Evolutionary conservation across 2,329 filamentous ascomycete genomes (phyloP).

Genomic region (Fusarium penzigii): DNA sequence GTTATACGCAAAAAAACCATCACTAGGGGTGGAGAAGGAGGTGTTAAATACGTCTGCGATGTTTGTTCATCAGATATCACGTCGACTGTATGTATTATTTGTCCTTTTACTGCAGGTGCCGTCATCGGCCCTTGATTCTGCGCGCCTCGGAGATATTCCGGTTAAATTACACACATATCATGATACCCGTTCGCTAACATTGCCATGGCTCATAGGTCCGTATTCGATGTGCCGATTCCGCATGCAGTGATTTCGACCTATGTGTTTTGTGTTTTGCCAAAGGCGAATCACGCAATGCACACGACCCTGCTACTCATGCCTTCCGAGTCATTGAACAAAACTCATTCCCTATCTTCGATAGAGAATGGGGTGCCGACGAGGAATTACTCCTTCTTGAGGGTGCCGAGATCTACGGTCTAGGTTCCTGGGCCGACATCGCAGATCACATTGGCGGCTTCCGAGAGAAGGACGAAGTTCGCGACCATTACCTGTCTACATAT

Average conservation of each 20-base stretch:
- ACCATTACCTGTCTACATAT: slow-evolving; percentile 90
- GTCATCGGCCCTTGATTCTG: slow-evolving; percentile 6
- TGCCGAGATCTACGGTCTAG: slow-evolving; percentile 92
- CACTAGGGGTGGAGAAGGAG: slow-evolving; percentile 79
- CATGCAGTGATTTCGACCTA: slow-evolving; percentile 92
- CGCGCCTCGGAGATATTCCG: slow-evolving; percentile 27
- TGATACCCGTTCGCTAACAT: slow-evolving; percentile 23
- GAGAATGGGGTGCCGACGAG: slow-evolving; percentile 96
- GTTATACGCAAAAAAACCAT: slow-evolving; percentile 96
- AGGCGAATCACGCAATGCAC: slow-evolving; percentile 76
- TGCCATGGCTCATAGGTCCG: slow-evolving; percentile 65
- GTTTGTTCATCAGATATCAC: slow-evolving; percentile 96
- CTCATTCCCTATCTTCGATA: slow-evolving; percentile 93
- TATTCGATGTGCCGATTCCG: slow-evolving; percentile 82
- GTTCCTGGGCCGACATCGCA: slow-evolving; percentile 96
- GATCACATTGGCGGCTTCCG: slow-evolving; percentile 97
- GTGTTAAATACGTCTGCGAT: slow-evolving; percentile 96
- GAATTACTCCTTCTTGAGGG: slow-evolving; percentile 92
- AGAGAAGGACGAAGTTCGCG: slow-evolving; percentile 90
- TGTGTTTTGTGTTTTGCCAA: slow-evolving; percentile 93
- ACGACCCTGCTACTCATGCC: slow-evolving; percentile 82
- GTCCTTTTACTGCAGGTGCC: slow-evolving; percentile 5
- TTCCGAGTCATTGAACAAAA: slow-evolving; percentile 98
- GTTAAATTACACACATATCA: slow-evolving; percentile 24
- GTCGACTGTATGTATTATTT: slow-evolving; percentile 71